These are phyloP conservation scores for Pseudopithomyces maydicus DNA, from an alignment of 2,329 filamentous ascomycete species.

Conservation along the genomic window DNA sequence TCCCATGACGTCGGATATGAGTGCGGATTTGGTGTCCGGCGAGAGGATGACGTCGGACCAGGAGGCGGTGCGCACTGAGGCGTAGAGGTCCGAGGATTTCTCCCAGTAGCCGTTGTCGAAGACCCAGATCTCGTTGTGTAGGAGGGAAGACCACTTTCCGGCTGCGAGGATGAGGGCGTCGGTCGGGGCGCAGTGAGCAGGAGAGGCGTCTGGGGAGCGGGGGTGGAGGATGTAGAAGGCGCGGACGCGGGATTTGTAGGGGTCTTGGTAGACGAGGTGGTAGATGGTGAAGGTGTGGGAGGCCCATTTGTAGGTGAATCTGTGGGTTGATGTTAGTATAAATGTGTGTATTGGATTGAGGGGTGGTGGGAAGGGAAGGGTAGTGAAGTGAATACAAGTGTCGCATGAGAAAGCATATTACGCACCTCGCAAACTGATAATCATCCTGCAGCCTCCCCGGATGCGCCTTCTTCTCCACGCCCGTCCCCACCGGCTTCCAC, in stretches of 20 bases:
- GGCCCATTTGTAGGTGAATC: slow-evolving; percentile 37
- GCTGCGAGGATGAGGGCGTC: slow-evolving; percentile 61
- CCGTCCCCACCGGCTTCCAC: slow-evolving; percentile 30
- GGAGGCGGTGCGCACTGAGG: slow-evolving; percentile 49
- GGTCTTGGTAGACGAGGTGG: slow-evolving; percentile 33
- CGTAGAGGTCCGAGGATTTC: slow-evolving; percentile 64
- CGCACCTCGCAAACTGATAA: slow-evolving; percentile 28
- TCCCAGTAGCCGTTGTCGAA: slow-evolving; percentile 67
- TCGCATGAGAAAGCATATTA: too few species aligned
- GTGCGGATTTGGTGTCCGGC: slow-evolving; percentile 63
- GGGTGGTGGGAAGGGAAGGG: too few species aligned
- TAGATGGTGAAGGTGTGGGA: slow-evolving; percentile 33
- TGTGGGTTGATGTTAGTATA: slow-evolving; percentile 3
- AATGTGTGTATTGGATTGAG: too few species aligned
- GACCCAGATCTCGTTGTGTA: slow-evolving; percentile 68
- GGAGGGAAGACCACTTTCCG: slow-evolving; percentile 59
- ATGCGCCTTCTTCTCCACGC: slow-evolving; percentile 28
- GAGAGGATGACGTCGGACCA: slow-evolving; percentile 72
- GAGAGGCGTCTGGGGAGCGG: slow-evolving; percentile 3
- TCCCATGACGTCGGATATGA: slow-evolving; percentile 66
- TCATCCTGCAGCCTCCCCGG: slow-evolving; percentile 26
- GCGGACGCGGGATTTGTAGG: slow-evolving; percentile 26
- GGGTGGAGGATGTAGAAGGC: slow-evolving; percentile 29
- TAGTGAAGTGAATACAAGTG: too few species aligned
- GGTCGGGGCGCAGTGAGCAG: slow-evolving; percentile 28